phyloP scores from a whole-genome alignment of 495 filamentous ascomycete genomes.

The Cudoniella acicularis region DNA sequence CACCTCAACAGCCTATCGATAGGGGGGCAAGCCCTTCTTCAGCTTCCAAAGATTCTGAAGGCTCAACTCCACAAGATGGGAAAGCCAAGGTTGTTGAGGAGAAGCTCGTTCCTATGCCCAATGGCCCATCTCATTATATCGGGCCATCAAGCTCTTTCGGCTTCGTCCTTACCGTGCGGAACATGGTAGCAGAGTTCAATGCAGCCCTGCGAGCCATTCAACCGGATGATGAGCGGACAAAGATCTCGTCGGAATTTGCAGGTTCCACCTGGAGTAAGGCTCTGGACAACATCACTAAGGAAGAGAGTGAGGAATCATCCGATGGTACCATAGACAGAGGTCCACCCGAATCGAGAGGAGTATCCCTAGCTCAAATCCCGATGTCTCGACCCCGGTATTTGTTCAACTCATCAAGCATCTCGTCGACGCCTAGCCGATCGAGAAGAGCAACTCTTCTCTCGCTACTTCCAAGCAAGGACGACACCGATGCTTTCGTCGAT shows the following conservation, averaged over 20 bases:
- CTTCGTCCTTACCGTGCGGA: slow-evolving; percentile 24
- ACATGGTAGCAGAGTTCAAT: slow-evolving; percentile 27
- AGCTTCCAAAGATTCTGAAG: slow-evolving; percentile 5
- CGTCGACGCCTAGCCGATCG: neutral
- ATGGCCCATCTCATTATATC: slow-evolving; percentile 27
- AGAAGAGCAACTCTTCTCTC: slow-evolving; percentile 19
- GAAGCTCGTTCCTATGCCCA: slow-evolving; percentile 22
- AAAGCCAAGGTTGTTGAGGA: slow-evolving; percentile 16
- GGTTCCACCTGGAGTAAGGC: slow-evolving; percentile 25
- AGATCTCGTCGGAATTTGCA: slow-evolving; percentile 24
- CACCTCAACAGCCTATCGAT: slow-evolving; percentile 2
- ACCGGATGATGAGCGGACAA: slow-evolving; percentile 21
- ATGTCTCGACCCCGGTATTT: slow-evolving; percentile 3
- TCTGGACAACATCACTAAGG: slow-evolving; percentile 20
- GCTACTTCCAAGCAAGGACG: slow-evolving; percentile 27
- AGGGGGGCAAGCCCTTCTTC: slow-evolving; percentile 8
- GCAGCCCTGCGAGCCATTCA: slow-evolving; percentile 18
- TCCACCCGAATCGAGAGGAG: neutral
- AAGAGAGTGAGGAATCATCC: slow-evolving; percentile 20
- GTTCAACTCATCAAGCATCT: slow-evolving; percentile 1
- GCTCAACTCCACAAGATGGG: neutral
- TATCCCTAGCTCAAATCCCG: neutral
- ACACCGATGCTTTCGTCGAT: slow-evolving; percentile 34
- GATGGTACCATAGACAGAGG: slow-evolving; percentile 7
- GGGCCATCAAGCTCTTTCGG: slow-evolving; percentile 28